A percentile compares a stretch with the other conserved stretches of the same genome.
Evolutionary conservation across 768 basidiomycete species (phyloP).

Genomic region (Scleroderma bovista): DNA sequence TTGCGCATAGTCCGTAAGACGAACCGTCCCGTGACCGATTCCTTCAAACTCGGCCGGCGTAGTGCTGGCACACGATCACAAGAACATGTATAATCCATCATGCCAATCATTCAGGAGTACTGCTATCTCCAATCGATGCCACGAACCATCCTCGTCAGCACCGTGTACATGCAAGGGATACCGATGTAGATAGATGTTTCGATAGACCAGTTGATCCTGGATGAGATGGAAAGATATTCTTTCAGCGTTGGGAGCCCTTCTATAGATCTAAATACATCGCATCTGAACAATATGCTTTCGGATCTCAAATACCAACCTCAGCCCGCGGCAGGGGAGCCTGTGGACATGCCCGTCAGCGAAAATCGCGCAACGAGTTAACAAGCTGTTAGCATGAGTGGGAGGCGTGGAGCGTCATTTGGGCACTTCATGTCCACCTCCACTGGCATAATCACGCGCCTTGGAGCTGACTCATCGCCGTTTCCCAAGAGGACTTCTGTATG

Average conservation of each 20-base stretch:
- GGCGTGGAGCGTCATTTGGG: background rate
- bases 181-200: slow-evolving; percentile 34
- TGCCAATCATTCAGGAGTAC: slow-evolving; percentile 10
- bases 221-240: slow-evolving; percentile 40
- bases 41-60: slow-evolving; percentile 11
- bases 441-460: background rate
- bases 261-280: slow-evolving; percentile 37
- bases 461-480: background rate
- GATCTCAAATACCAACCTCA: background rate
- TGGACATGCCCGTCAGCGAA: too few relatives aligned
- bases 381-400: background rate
- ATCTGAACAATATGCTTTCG: background rate
- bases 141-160: slow-evolving; percentile 17
- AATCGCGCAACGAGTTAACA: too few relatives aligned
- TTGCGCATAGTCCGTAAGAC: slow-evolving; percentile 19
- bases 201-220: slow-evolving; percentile 26
- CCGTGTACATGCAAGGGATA: slow-evolving; percentile 30
- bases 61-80: background rate
- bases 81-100: slow-evolving; percentile 4
- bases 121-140: slow-evolving; percentile 15
- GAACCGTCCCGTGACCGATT: slow-evolving; percentile 11
- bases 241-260: slow-evolving; percentile 45
- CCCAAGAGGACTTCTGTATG: background rate
- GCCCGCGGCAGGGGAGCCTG: too few relatives aligned
- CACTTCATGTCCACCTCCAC: background rate